Percentiles rank a stretch among this genome's conserved stretches.
Conservation (phyloP, 805 yeast genomes). For the Nakazawaea pomicola region DNA sequence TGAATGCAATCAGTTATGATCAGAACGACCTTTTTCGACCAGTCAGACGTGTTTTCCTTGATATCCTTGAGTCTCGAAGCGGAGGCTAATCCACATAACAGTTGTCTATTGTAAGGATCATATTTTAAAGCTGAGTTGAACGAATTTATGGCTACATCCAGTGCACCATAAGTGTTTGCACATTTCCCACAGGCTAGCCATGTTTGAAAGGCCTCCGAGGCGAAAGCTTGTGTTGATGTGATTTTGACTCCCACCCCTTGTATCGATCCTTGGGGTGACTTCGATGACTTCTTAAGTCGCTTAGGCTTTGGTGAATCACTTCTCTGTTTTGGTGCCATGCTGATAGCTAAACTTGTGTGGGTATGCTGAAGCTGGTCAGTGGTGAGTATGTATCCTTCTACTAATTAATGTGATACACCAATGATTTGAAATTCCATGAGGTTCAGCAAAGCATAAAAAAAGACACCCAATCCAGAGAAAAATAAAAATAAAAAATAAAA, state of each 20-base stretch:
- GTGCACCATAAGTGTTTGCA: conserved; percentile 36
- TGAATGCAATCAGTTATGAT: conserved; percentile 34
- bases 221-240: conserved; percentile 4
- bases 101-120: conserved; percentile 34
- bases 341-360: no score
- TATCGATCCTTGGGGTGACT: neutral
- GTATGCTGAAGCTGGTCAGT: no score
- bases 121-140: conserved; percentile 38
- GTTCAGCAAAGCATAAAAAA: no score
- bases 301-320: conserved; percentile 5
- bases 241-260: no score
- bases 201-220: conserved; percentile 28
- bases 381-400: no score
- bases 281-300: neutral
- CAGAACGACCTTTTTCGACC: conserved; percentile 36
- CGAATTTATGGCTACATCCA: conserved; percentile 35
- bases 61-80: conserved; percentile 36
- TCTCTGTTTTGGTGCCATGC: no score
- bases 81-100: conserved; percentile 38
- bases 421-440: no score
- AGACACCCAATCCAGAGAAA: no score
- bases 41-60: conserved; percentile 31
- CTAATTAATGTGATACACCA: no score
- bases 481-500: no score
- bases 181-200: conserved; percentile 45